Base-by-base conservation (phyloP, 768 basidiomycete genomes). In the Holtermannia corniformis region DNA sequence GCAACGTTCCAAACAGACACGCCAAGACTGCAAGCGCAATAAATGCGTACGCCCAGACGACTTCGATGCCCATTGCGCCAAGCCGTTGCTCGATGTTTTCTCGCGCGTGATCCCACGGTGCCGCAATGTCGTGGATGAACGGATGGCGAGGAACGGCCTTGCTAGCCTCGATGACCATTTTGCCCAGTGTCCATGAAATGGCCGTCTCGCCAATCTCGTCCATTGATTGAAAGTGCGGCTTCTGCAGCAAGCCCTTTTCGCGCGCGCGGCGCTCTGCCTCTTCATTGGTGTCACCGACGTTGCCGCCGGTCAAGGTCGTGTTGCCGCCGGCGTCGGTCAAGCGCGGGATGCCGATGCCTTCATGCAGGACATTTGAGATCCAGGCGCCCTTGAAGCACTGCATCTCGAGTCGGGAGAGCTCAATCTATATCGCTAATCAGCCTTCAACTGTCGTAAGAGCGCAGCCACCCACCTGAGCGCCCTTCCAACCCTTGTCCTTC, bases 321-420 rank as follows among this genome's bases (percentile, higher is more conserved):
- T 90, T 87, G 0, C 92, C 92, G 2, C 82, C 87, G 0, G 80
- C 77, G 70, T 96, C 93, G 48, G 87, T 80, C 26, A 95, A 82
- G 23, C 95, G 79, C 22, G 95, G 95, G 68, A 99, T 81, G 7
- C 91, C 91, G 47, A 99, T 84, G 25, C 95, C 95, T 68, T 95
- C 89, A 61, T 97, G 93, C 1, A 99, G 73, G 32, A 99, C 85
- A 72, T 97, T 96, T 48, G 86, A 83, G 50, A 99, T 80, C 95
- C 95, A 99, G 1, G 95, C 92, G 0, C 93, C 90, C 72, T 99
- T 99, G 82, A 99, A 99, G 70, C 95, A 99, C 69, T 97, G 95
- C 86, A 93, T 87, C 74, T 93, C 82, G 54, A 99, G 74, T 44
- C 93, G 80, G 21, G 86, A 80, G 28, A 87, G 72, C 68, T 92